Base-by-base conservation (phyloP, 2,329 filamentous ascomycete species). In the Emergomyces pasteurianus region DNA sequence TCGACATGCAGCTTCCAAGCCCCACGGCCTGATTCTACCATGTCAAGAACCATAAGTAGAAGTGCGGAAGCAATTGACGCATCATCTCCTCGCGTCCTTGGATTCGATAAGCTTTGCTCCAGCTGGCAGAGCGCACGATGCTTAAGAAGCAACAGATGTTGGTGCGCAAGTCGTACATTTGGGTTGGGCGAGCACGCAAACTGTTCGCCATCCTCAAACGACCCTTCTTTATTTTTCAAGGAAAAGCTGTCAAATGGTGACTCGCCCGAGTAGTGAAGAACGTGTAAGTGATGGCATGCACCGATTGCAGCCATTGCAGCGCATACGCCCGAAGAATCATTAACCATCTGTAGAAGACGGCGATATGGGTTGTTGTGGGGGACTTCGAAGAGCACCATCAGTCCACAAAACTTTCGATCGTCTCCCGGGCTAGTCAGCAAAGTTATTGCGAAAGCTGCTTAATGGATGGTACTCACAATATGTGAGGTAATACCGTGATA, bases 1-100 rank as follows among this genome's bases (percentile, higher is more conserved):
- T 80, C 77, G 56, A 80, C 73, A 62, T 81, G 79, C 40, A 78
- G 74, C 64, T 75, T 80, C 79, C 79, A 81, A 40, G 78, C 75
- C 12, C 78, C 78, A 56, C 73, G 75, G 16, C 79, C 79, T 0
- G 79, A 81, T 63, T 80, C 78, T 5, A 81, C 73, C 5, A 80
- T 70, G 60, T 80, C 79, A 62, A 80, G 75, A 23, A 80, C 75
- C 60, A 80, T 76, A 61, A 81, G 76, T 5, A 81, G 70, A 23
- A 81, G 70, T 31, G 80, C 78, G 0, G 77, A 74, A 18, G 76
- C 77, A 55, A 81, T 62, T 1, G 71, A 74, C 36, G 76, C 71
- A 21, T 80, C 68, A 52, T 80, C 77, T 5, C 74, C 74, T 52
- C 69, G 65, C 62, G 65, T 64, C 43, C 65, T 57, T 1, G 70